Base-by-base conservation (phyloP, 148 eudicot genomes). In the Chenopodium quinoa region DNA sequence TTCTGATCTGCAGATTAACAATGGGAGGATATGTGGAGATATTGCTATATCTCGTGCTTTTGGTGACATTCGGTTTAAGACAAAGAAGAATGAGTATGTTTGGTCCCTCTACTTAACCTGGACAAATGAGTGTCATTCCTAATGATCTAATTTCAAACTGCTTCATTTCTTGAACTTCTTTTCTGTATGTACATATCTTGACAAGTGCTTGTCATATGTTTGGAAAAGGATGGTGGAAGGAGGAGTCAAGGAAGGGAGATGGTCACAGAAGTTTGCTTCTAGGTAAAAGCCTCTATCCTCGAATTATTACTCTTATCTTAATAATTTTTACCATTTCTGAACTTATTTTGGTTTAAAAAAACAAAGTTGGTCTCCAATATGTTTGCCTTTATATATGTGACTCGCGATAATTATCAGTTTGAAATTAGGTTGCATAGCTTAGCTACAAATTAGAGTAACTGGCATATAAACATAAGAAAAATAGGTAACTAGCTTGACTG, bases 11-110 rank as follows among this genome's bases (percentile, higher is more conserved):
- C 87, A 96, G 99, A 92, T 94, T 87, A 82, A 70, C 4, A 88
- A 96, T 86, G 99, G 99, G 68, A 90, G 99, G 89, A 96, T 96
- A 79, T 96, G 99, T 76, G 98, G 98, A 86, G 99, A 96, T 85
- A 92, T 96, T 73, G 90, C 99, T 67, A 94, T 96, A 69, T 90
- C 99, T 50, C 98, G 99, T 84, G 95, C 99, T 77, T 93, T 96
- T 87, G 99, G 99, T 81, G 99, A 94, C 85, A 91, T 90, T 78
- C 92, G 99, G 71, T 96, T 94, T 82, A 96, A 96, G 91, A 92
- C 93, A n/a, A 91, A 91, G 90, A 94, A 93, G 87, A 86, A 91
- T 73, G 95, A 92, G 98, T 96, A 77, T 25, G 93, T 84, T 83
- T 12, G 23, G n/a, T 62, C 77, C 84, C 50, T 78, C 67, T 67